Evolutionary conservation across 352 stramenopile genomes (phyloP), one percentile per base, ranked within the genome.

Genomic region (Phytophthora capsici): DNA sequence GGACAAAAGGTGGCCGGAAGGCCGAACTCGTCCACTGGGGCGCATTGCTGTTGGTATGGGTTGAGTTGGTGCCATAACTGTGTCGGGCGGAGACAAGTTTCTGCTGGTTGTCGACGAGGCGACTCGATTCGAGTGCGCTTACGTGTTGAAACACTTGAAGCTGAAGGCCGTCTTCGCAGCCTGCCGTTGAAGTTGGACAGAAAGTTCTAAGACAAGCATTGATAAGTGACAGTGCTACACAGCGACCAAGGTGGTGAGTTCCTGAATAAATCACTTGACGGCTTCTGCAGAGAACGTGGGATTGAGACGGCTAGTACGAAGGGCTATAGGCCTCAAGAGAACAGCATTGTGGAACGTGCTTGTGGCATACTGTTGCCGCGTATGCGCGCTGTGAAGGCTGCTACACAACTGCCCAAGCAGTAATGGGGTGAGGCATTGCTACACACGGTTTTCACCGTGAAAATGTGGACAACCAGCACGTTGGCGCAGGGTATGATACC

Each of bases 261-360:
- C 12, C 1, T 61, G 26, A 57, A 55, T 37, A 17, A 26, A 3
- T 59, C 61, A 2, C 37, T 67, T 5, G 10, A 28, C 10, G 45
- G 6, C 16, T 59, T 63, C 14, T 69, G 48, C 22, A 48, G 1
- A 0, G 22, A 40, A 26, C 47, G 36, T 14, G 56, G 61, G 1
- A 75, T 71, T 23, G 44, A 30, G 22, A 63, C 26, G 2, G 48
- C 32, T 20, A 26, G 4, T 1, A 62, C 51, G 8, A 71, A 76
- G 19, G 37, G 60, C 0, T 65, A 71, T 38, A 63, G 46, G 2
- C 57, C 57, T 6, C 38, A 72, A 54, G 62, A 69, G 12, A 76
- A 76, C n/a, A 28, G 51, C 0, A 38, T 76, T 14, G 48, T 69
- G 9, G 68, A 66, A 7, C 34, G 46, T 10, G 46, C 37, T 20